These are phyloP conservation scores for Tricholoma terreum DNA, from an alignment of 768 basidiomycete genomes.

Conservation along the genomic window DNA sequence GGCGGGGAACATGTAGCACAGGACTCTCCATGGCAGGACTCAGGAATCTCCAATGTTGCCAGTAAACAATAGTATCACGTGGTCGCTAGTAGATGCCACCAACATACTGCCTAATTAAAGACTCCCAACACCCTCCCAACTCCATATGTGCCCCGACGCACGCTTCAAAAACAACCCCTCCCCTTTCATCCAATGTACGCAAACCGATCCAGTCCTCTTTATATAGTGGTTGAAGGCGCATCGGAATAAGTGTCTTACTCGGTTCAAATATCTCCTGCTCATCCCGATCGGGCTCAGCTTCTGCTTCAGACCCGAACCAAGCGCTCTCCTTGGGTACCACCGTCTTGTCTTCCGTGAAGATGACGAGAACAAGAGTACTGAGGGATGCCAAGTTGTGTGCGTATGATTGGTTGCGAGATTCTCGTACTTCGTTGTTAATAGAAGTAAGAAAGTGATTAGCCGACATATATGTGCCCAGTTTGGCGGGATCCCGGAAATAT, in stretches of 20 bases:
- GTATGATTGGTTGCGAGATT: constrained; percentile 56
- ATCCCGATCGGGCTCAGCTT: constrained; percentile 27
- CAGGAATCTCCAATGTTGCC: background rate
- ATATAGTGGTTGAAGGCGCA: constrained; percentile 73
- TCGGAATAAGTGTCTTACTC: constrained; percentile 49
- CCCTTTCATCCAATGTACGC: constrained; percentile 63
- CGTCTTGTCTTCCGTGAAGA: constrained; percentile 72
- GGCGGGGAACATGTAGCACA: constrained; percentile 28
- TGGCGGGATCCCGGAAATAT: constrained; percentile 75
- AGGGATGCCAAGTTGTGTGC: constrained; percentile 57
- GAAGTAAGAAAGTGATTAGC: constrained; percentile 65
- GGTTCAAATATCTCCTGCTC: constrained; percentile 10
- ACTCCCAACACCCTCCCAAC: constrained; percentile 59
- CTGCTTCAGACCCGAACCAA: constrained; percentile 79
- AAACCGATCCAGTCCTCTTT: constrained; percentile 81
- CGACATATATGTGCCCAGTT: constrained; percentile 53
- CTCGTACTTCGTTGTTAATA: constrained; percentile 76
- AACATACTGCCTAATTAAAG: constrained; percentile 41
- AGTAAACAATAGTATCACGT: background rate
- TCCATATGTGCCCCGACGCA: constrained; percentile 82
- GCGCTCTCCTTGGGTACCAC: constrained; percentile 82
- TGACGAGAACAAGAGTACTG: constrained; percentile 64
- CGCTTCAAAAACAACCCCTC: constrained; percentile 51
- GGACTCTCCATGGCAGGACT: constrained; percentile 26
- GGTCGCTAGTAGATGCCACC: constrained; percentile 23